Evolutionary conservation across 805 yeast species (phyloP).

Genomic region (Candida argentea): DNA sequence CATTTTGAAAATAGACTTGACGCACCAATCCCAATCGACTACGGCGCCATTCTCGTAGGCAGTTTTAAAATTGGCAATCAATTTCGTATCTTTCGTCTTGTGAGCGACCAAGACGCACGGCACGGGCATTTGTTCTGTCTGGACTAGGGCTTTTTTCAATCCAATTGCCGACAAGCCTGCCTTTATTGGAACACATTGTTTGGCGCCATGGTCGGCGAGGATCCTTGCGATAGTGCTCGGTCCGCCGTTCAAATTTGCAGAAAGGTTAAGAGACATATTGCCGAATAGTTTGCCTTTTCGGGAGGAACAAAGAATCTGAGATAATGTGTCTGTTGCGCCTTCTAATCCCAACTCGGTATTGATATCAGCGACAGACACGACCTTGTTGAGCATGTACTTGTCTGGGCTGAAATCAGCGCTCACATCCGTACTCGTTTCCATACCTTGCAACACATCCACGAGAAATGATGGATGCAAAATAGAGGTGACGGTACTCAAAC

Average conservation of each 20-base stretch:
- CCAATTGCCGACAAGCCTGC: constrained; percentile 6
- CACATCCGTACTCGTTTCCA: constrained; percentile 3
- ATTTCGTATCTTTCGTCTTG: constrained; percentile 26
- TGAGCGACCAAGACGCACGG: constrained; percentile 18
- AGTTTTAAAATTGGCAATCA: constrained; percentile 13
- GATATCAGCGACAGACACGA: constrained; percentile 18
- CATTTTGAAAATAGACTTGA: constrained; percentile 43
- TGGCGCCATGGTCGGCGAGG: constrained; percentile 49
- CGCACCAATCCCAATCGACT: constrained; percentile 60
- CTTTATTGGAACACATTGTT: constrained; percentile 13
- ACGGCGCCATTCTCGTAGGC: constrained; percentile 18
- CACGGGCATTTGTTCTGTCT: constrained; percentile 6
- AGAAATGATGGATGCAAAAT: constrained; percentile 49
- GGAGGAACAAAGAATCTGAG: constrained; percentile 8
- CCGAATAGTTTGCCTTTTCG: constrained; percentile 32
- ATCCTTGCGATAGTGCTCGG: constrained; percentile 44
- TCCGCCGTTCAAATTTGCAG: constrained; percentile 54
- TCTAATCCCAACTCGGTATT: constrained; percentile 19
- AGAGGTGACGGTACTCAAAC: constrained; percentile 47
- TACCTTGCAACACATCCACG: constrained; percentile 28
- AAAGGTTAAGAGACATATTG: constrained; percentile 42
- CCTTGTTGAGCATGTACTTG: constrained; percentile 27
- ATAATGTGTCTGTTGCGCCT: constrained; percentile 11
- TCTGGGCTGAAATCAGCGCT: constrained; percentile 12
- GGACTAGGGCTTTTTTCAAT: constrained; percentile 6